Evolutionary conservation across 2,329 filamentous ascomycete species (phyloP).

Genomic region (Diaporthe humulicola): DNA sequence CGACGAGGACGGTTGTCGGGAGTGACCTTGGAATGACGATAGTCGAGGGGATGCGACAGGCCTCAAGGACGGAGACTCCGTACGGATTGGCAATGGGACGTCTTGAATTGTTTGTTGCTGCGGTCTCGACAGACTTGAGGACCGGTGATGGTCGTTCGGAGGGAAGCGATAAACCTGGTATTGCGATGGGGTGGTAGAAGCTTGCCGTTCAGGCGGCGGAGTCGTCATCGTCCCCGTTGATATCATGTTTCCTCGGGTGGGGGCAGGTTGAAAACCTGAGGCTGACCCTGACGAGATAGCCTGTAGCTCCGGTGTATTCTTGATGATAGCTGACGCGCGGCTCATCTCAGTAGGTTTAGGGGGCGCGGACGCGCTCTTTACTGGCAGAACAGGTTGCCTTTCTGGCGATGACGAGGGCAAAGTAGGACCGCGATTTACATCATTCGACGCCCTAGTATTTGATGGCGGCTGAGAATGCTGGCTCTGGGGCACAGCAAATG

Average conservation of each 20-base stretch:
- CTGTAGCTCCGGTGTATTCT: constrained; percentile 72
- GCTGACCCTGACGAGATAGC: constrained; percentile 64
- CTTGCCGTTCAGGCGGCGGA: constrained; percentile 61
- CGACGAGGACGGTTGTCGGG: constrained; percentile 60
- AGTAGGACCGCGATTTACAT: constrained; percentile 49
- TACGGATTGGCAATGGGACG: constrained; percentile 35
- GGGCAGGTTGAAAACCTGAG: constrained; percentile 48
- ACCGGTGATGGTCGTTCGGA: constrained; percentile 53
- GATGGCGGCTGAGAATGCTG: constrained; percentile 45
- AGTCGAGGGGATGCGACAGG: constrained; percentile 46
- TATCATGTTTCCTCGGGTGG: constrained; percentile 56
- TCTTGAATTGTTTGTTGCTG: constrained; percentile 44
- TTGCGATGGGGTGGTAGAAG: constrained; percentile 55
- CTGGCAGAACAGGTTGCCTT: constrained; percentile 49
- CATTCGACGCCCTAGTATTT: constrained; percentile 47
- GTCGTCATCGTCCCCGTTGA: constrained; percentile 85
- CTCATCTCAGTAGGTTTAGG: constrained; percentile 64
- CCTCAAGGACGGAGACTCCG: constrained; percentile 40
- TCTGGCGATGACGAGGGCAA: constrained; percentile 45
- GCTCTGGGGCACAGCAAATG: constrained; percentile 70
- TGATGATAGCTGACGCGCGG: constrained; percentile 74
- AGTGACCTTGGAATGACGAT: constrained; percentile 53
- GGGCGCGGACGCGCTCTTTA: constrained; percentile 56
- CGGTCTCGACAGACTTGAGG: constrained; percentile 55
- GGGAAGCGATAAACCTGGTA: constrained; percentile 59